Percentiles rank a stretch among this genome's conserved stretches.
These are phyloP conservation scores for Penicillium sp. DNA, from an alignment of 2,329 filamentous ascomycete species.

Conservation along the genomic window DNA sequence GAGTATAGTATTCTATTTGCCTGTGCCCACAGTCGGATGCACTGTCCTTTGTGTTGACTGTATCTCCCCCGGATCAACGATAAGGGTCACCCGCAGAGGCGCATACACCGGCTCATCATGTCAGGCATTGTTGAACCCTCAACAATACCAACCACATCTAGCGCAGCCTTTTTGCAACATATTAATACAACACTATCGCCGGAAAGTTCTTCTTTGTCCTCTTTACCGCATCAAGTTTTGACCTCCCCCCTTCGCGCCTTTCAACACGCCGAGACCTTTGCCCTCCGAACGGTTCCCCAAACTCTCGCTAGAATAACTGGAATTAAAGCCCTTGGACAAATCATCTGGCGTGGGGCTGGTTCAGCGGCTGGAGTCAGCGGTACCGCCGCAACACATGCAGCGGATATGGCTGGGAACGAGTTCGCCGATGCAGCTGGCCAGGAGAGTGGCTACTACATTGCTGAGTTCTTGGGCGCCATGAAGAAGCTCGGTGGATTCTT, in stretches of 20 bases:
- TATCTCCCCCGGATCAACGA: conserved; percentile 20
- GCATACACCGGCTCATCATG: conserved; percentile 21
- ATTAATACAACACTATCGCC: conserved; percentile 18
- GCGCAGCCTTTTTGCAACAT: conserved; percentile 19
- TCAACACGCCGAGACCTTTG: conserved; percentile 36
- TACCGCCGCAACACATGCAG: conserved; percentile 38
- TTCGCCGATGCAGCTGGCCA: conserved; percentile 33
- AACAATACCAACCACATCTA: conserved; percentile 20
- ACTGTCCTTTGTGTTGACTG: conserved; percentile 11
- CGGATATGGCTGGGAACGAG: conserved; percentile 32
- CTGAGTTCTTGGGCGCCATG: conserved; percentile 50
- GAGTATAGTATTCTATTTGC: background rate
- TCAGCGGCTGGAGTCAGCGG: conserved; percentile 30
- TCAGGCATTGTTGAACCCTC: conserved; percentile 20
- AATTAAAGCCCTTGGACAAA: conserved; percentile 26
- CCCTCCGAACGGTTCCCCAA: conserved; percentile 35
- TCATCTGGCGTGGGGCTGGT: conserved; percentile 23
- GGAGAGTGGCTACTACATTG: conserved; percentile 36
- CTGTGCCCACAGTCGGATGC: background rate
- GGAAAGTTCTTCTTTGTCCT: conserved; percentile 22
- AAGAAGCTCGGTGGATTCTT: conserved; percentile 82
- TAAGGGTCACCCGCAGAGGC: conserved; percentile 13
- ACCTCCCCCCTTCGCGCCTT: conserved; percentile 38
- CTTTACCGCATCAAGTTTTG: conserved; percentile 33
- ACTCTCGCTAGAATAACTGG: conserved; percentile 31